Conservation (phyloP, 805 yeast genomes). For the Cyberlindnera maritima region DNA sequence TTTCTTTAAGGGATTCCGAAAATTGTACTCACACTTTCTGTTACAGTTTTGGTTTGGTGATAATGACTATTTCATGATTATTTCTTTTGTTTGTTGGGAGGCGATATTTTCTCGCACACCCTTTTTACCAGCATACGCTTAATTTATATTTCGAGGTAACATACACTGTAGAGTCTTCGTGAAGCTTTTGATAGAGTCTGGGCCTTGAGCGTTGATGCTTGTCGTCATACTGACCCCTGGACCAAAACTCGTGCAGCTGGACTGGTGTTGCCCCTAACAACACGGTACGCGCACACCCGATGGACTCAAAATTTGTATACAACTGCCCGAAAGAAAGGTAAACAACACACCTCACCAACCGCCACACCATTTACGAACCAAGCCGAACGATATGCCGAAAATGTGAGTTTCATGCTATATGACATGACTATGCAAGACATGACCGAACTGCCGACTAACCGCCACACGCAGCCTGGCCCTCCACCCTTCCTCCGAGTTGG, state of each 20-base stretch:
- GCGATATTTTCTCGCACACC: conserved; percentile 5
- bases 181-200: too few species aligned
- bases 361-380: background rate
- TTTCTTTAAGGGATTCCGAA: background rate
- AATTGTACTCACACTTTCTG: conserved; percentile 2
- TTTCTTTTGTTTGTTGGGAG: conserved; percentile 1
- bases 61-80: conserved; percentile 3
- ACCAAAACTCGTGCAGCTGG: too few species aligned
- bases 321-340: background rate
- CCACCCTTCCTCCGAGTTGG: conserved; percentile 23
- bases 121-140: conserved; percentile 5
- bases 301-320: background rate
- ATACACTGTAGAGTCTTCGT: background rate
- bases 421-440: too few species aligned
- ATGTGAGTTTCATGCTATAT: conserved; percentile 13
- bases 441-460: background rate
- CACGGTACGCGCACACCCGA: background rate
- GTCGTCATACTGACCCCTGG: too few species aligned
- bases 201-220: too few species aligned
- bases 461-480: conserved; percentile 18
- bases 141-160: background rate
- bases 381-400: conserved; percentile 12
- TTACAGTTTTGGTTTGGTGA: conserved; percentile 6
- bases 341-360: too few species aligned
- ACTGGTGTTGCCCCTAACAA: too few species aligned